These are phyloP conservation scores for Penicillium sp. DNA, from an alignment of 2,329 filamentous ascomycete genomes.

Conservation along the genomic window DNA sequence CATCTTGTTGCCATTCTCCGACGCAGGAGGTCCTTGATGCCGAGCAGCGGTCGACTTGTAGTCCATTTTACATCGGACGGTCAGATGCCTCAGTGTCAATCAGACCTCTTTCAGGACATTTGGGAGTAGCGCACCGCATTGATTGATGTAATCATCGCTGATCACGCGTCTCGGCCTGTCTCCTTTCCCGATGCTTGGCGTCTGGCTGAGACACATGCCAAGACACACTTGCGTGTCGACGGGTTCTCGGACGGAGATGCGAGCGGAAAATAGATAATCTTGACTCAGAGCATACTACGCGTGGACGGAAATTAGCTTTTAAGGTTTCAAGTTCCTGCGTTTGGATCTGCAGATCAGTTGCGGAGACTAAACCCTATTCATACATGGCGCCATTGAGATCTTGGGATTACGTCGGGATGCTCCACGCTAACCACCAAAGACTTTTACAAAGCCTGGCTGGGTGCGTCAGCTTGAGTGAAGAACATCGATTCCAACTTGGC, in stretches of 20 bases:
- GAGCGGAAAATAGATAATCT: neutral
- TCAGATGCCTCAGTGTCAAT: no score
- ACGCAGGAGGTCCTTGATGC: no score
- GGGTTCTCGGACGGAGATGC: neutral
- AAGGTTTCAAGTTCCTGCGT: neutral
- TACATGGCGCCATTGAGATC: neutral
- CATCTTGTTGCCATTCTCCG: no score
- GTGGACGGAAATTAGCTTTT: neutral
- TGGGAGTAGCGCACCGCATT: no score
- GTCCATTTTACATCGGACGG: no score
- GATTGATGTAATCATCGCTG: no score
- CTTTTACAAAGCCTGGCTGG: neutral
- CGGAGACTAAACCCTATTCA: neutral
- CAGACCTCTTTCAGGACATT: no score
- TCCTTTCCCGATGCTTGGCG: no score
- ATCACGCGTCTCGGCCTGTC: no score
- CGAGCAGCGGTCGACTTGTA: no score
- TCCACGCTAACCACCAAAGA: neutral
- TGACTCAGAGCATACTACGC: neutral
- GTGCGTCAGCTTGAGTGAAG: neutral
- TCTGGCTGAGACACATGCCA: no score
- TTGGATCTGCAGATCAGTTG: neutral
- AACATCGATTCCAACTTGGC: neutral
- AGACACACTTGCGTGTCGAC: neutral
- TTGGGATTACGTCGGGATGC: neutral